Evolutionary conservation across 1,139 yeast genomes (phyloP).

Genomic region (Citeromyces siamensis): DNA sequence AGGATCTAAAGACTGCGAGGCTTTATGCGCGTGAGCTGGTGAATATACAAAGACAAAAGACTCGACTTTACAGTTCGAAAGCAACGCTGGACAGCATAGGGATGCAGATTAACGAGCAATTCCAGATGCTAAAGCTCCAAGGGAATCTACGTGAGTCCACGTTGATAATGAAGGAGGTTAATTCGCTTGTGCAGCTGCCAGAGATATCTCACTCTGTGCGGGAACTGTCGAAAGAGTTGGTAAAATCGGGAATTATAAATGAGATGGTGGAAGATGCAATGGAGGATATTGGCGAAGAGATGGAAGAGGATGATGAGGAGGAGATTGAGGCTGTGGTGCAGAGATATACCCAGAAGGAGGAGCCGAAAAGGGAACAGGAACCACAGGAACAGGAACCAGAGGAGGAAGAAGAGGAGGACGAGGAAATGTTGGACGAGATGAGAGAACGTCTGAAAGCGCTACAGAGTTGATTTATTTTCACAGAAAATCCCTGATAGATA

Average conservation of each 20-base stretch:
- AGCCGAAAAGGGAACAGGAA: slow-evolving; percentile 29
- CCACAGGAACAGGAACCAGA: slow-evolving; percentile 27
- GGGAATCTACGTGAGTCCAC: slow-evolving; percentile 76
- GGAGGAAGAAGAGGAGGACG: slow-evolving; percentile 53
- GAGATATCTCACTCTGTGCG: slow-evolving; percentile 78
- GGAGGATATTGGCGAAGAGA: slow-evolving; percentile 60
- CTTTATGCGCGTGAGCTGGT: slow-evolving; percentile 76
- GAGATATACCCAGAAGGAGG: slow-evolving; percentile 33
- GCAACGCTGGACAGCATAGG: slow-evolving; percentile 80
- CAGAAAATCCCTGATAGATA: too few species aligned
- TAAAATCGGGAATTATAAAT: slow-evolving; percentile 84
- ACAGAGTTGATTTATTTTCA: slow-evolving; percentile 36
- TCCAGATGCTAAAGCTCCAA: slow-evolving; percentile 74
- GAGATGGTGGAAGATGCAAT: slow-evolving; percentile 93
- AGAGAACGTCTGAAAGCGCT: slow-evolving; percentile 78
- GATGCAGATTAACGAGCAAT: slow-evolving; percentile 87
- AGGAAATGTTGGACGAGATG: slow-evolving; percentile 71
- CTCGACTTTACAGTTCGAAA: slow-evolving; percentile 63
- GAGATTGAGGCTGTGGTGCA: slow-evolving; percentile 56
- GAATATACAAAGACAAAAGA: slow-evolving; percentile 61
- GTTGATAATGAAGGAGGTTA: slow-evolving; percentile 80
- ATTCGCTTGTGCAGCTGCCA: slow-evolving; percentile 65
- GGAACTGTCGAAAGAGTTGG: slow-evolving; percentile 75
- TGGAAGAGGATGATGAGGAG: slow-evolving; percentile 53
- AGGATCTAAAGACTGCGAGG: slow-evolving; percentile 64